Evolutionary conservation across 2,329 filamentous ascomycete species (phyloP).

Genomic region (Phoma sp.): DNA sequence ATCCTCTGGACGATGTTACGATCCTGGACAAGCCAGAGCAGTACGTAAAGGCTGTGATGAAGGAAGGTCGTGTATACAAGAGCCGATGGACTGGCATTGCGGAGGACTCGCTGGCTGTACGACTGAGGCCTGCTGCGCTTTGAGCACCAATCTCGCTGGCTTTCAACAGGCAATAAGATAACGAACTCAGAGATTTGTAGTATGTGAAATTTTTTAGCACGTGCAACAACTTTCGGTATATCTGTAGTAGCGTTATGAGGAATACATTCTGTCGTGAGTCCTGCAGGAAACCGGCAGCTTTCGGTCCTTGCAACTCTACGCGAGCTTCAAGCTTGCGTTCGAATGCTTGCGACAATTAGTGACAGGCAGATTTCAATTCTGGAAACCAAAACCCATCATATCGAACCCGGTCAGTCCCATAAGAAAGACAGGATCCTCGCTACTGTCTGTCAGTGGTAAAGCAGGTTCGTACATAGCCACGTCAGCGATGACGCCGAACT

Average conservation of each 20-base stretch:
- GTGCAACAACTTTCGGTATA: too few species aligned
- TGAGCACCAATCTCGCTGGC: background rate
- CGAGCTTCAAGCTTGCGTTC: too few species aligned
- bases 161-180: too few species aligned
- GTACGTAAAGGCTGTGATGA: slow-evolving; percentile 59
- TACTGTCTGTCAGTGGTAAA: background rate
- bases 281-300: too few species aligned
- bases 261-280: too few species aligned
- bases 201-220: too few species aligned
- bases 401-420: slow-evolving; percentile 12
- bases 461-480: background rate
- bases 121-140: background rate
- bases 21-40: slow-evolving; percentile 57
- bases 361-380: background rate
- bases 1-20: slow-evolving; percentile 62
- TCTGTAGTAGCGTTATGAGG: too few species aligned
- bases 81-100: slow-evolving; percentile 24
- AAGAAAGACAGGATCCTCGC: slow-evolving; percentile 1
- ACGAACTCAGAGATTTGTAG: too few species aligned
- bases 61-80: slow-evolving; percentile 57
- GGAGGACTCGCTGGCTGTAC: slow-evolving; percentile 1
- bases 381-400: slow-evolving; percentile 11
- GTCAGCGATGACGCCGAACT: background rate
- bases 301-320: too few species aligned
- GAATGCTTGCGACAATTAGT: too few species aligned